Base-by-base conservation (phyloP, 371 early-diverging fungal species). In the Mortierella sp. region DNA sequence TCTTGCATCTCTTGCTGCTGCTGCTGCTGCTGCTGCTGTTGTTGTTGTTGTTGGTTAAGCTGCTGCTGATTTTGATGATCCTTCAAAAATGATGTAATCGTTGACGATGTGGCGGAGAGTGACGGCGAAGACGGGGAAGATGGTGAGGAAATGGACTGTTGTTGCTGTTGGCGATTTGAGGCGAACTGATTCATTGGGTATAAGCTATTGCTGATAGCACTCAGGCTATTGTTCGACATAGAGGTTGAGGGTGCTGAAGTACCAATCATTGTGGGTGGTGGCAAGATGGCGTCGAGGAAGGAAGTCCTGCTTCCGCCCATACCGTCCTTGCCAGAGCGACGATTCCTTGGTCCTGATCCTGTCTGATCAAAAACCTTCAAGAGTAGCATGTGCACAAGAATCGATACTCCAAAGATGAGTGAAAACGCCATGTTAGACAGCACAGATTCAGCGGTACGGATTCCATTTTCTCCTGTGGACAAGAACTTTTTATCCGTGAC, bases 401-500 rank as follows among this genome's bases (percentile, higher is more conserved):
- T 67, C n/a, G 83, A 81, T 0, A 55, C 49, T 18, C 83, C 83
- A 73, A 81, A 81, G 35, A 70, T 81, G 39, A 81, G 64, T 20
- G 83, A 81, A 30, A 81, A 45, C 1, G 83, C 76, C 70, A 81
- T 62, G 28, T 63, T 81, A 24, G 76, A 81, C 26, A 81, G 55
- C 11, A 81, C 68, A 1, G 73, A 57, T 51, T 81, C 70, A 30
- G 76, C 70, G 18, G 70, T 76, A 32, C 61, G 59, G 64, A 76
- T 51, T 11, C 73, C 83, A 20, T 59, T 54, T 8, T 63, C 14
- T 26, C 70, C 73, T 35, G 76, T 81, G 3, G 70, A 65, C 6
- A 55, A 58, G 49, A 76, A 69, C 59, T 64, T 62, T 66, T 76
- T 70, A 43, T 76, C 83, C n/a, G 69, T 66, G 35, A 81, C 70